Base-by-base conservation (phyloP, 441 rosid species). In the Dalechampia spathulata region DNA sequence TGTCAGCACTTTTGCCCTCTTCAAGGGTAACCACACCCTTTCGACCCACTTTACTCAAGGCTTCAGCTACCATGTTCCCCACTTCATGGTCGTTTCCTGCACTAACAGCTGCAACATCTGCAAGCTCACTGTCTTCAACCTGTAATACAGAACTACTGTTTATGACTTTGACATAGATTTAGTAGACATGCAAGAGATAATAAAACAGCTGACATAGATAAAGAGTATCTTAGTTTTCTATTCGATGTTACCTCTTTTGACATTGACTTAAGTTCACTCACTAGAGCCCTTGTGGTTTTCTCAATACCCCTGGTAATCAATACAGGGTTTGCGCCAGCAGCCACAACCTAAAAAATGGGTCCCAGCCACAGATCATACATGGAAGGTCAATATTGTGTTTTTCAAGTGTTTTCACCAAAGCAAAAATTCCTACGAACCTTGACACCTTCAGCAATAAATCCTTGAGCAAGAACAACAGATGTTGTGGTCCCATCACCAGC, bases 401-500 rank as follows among this genome's bases (percentile, higher is more conserved):
- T n/a, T n/a, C n/a, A n/a, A n/a, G n/a, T n/a, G n/a, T n/a, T n/a
- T n/a, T n/a, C n/a, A n/a, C n/a, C n/a, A n/a, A n/a, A n/a, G n/a
- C n/a, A n/a, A n/a, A n/a, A n/a, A n/a, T n/a, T n/a, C n/a, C n/a
- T n/a, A n/a, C n/a, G n/a, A n/a, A n/a, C n/a, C n/a, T n/a, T n/a
- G n/a, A n/a, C n/a, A n/a, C n/a, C n/a, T n/a, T n/a, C n/a, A n/a
- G 77, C 83, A 55, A 93, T 93, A 5, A 93, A 87, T 67, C 90
- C 99, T 27, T 97, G 76, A 34, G 99, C 99, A 55, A 93, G 90
- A 44, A 93, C 67, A 22, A 96, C 72, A 0, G 99, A 97, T 39
- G 99, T 93, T 49, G 99, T 93, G 23, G 99, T 93, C 21, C 99
- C 99, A 76, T 93, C 99, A 62, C 99, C 99, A 67, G 97, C 97